phyloP scores from a whole-genome alignment of 2,329 filamentous ascomycete species.

The Xylariaceae sp. region DNA sequence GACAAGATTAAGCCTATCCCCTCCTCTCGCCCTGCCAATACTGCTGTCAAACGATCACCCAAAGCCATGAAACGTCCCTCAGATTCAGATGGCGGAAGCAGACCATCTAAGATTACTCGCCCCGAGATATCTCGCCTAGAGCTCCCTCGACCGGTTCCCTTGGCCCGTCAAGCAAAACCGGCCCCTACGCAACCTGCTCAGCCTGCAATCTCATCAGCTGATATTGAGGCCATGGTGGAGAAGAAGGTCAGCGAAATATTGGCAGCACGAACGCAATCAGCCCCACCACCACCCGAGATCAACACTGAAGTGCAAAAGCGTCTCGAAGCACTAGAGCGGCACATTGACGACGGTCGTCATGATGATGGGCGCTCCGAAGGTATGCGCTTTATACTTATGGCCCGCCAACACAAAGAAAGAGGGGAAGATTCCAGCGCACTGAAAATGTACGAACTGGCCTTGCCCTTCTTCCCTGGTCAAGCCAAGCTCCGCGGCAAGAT shows the following conservation, averaged over 20 bases:
- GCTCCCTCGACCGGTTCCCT: conserved; percentile 16
- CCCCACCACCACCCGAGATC: conserved; percentile 49
- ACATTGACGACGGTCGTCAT: conserved; percentile 65
- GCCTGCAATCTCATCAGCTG: conserved; percentile 57
- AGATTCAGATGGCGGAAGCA: conserved; percentile 36
- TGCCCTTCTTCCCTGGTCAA: conserved; percentile 83
- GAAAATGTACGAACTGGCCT: conserved; percentile 79
- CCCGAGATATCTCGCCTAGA: conserved; percentile 22
- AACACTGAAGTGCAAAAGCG: conserved; percentile 76
- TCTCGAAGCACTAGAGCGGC: conserved; percentile 78
- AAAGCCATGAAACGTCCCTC: conserved; percentile 40
- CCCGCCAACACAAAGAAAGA: conserved; percentile 80
- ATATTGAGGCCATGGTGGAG: conserved; percentile 88
- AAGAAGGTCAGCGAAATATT: conserved; percentile 87
- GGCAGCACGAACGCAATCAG: conserved; percentile 64
- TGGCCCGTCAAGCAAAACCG: conserved; percentile 17
- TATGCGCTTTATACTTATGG: conserved; percentile 81
- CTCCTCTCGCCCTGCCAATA: conserved; percentile 18
- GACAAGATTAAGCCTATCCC: conserved; percentile 58
- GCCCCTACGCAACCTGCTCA: conserved; percentile 14
- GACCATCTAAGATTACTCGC: conserved; percentile 27
- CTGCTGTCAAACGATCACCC: conserved; percentile 24
- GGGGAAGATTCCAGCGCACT: conserved; percentile 76
- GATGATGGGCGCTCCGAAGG: conserved; percentile 79
- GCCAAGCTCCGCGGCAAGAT: conserved; percentile 72